These are phyloP conservation scores for Neoboletus magnificus DNA, from an alignment of 768 basidiomycete species.

Conservation along the genomic window DNA sequence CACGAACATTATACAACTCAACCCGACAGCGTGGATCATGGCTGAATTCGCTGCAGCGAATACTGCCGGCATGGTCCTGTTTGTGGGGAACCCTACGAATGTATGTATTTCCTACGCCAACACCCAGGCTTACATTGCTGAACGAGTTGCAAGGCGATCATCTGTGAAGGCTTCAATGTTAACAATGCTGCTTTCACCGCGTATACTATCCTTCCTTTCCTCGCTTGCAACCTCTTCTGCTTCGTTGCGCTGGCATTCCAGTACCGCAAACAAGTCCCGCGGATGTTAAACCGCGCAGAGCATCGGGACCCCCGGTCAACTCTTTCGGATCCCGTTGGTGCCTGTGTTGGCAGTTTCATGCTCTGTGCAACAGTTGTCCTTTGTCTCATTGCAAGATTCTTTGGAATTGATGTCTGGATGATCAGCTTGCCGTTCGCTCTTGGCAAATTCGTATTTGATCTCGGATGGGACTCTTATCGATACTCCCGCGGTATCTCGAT, in stretches of 20 bases:
- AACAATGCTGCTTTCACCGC: constrained; percentile 78
- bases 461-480: constrained; percentile 54
- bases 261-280: constrained; percentile 56
- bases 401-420: constrained; percentile 77
- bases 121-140: neutral
- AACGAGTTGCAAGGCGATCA: constrained; percentile 47
- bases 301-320: constrained; percentile 54
- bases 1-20: constrained; percentile 52
- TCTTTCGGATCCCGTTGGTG: constrained; percentile 71
- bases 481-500: constrained; percentile 27
- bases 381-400: constrained; percentile 72
- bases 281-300: constrained; percentile 34
- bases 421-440: constrained; percentile 80
- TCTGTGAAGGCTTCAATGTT: constrained; percentile 81
- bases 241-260: constrained; percentile 57
- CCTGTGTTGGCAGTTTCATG: constrained; percentile 66
- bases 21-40: constrained; percentile 66
- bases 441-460: constrained; percentile 68
- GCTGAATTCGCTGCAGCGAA: constrained; percentile 78
- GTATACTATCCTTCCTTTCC: constrained; percentile 78
- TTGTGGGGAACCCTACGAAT: constrained; percentile 93
- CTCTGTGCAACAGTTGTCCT: constrained; percentile 64
- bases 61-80: constrained; percentile 69
- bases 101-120: constrained; percentile 23
- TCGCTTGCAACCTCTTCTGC: constrained; percentile 61